Evolutionary conservation across 2,329 filamentous ascomycete species (phyloP), one percentile per base, ranked within the genome.

Genomic region (Colletotrichum viniferum): DNA sequence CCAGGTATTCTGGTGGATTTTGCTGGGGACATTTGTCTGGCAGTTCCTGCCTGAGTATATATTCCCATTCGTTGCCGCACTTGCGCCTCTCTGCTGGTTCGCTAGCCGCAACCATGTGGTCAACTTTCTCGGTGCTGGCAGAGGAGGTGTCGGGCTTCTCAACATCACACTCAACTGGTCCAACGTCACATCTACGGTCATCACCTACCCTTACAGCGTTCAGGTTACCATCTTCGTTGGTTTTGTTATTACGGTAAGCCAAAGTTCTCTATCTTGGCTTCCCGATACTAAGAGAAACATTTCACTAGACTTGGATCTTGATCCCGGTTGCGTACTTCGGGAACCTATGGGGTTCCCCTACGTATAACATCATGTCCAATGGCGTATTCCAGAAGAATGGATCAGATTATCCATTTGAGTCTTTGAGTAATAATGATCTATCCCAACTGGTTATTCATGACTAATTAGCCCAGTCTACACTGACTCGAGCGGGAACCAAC

Each of bases 71-170:
- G 84, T 91, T 2, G 89, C 87, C 9, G 92, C 91, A 0, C 84
- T 92, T 9, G 90, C 91, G 4, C 91, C 92, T 66, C 85, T 92
- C 7, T 93, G 91, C 82, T 92, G 91, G 91, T 90, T 93, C 4
- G 90, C 91, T 4, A 90, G 90, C 2, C 85, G 85, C 18, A 92
- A 91, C 77, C 81, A 86, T 3, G 85, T 88, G 1, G 90, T 90
- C 76, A 93, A 92, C 78, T 93, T 92, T 77, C 83, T 92, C 21
- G 90, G 91, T 2, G 87, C 88, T 6, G 91, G 91, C 0, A 86
- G 92, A n/a, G 90, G 91, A 5, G 90, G 90, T 7, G 91, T 92
- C 89, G 90, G 90, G 0, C 88, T 92, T 74, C 81, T 92, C 48
- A 92, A 92, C 73, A 82, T 92, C 3, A 88, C 88, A 3, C 82